phyloP scores from a whole-genome alignment of 2,329 filamentous ascomycete species.

The Blastomyces percursus region DNA sequence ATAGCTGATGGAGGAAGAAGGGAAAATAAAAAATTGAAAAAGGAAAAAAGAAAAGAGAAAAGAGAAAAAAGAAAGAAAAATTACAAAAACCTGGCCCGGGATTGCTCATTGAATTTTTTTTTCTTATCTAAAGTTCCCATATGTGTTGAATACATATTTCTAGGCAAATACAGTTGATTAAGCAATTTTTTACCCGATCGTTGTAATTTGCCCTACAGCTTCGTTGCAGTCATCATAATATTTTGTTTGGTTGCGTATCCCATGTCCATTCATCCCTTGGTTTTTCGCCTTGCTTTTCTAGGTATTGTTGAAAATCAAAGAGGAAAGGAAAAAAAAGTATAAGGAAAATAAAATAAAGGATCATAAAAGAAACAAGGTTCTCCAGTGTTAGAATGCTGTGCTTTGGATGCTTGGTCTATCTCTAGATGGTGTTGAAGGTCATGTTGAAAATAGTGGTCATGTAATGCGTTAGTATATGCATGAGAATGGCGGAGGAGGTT shows the following conservation, averaged over 20 bases:
- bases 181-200: not conserved
- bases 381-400: slow-evolving; percentile 11
- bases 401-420: not conserved
- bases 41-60: slow-evolving; percentile 9
- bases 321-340: not conserved
- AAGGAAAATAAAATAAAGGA: not conserved
- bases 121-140: not conserved
- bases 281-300: not conserved
- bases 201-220: not conserved
- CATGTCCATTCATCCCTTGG: not conserved
- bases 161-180: not conserved
- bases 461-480: not conserved
- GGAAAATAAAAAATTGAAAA: slow-evolving; percentile 9
- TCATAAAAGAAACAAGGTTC: not conserved
- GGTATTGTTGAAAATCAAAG: slow-evolving; percentile 27
- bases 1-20: slow-evolving; percentile 15
- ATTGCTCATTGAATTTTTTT: too few relatives aligned
- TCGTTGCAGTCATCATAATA: not conserved
- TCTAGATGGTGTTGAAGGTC: slow-evolving; percentile 18
- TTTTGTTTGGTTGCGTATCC: not conserved
- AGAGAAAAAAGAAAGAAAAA: slow-evolving; percentile 9
- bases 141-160: slow-evolving; percentile 5
- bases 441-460: slow-evolving; percentile 23
- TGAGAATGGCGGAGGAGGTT: not conserved
- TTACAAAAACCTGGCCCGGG: not conserved